These are phyloP conservation scores for Cercospora sp. DNA, from an alignment of 2,329 filamentous ascomycete species.

Conservation along the genomic window DNA sequence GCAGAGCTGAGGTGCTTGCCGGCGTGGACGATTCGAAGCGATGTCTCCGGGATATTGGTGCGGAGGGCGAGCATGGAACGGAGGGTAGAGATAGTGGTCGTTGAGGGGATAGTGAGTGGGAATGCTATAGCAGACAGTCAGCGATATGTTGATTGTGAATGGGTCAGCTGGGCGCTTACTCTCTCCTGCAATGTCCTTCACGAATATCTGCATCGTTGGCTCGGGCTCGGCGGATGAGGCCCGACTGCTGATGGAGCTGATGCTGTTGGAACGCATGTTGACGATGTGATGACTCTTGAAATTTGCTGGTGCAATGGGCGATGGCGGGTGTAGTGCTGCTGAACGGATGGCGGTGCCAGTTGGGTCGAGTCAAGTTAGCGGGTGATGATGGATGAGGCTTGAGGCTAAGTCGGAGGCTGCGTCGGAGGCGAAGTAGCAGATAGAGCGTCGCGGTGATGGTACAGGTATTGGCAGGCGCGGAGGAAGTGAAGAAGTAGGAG, in stretches of 20 bases:
- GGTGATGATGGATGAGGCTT: not conserved
- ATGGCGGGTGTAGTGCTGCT: not conserved
- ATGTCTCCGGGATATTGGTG: constrained; percentile 53
- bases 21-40: constrained; percentile 59
- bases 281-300: constrained; percentile 13
- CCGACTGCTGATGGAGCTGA: constrained; percentile 45
- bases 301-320: not conserved
- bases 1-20: constrained; percentile 56
- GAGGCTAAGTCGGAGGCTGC: not conserved
- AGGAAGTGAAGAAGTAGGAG: not conserved
- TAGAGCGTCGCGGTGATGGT: not conserved
- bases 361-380: not conserved
- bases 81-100: constrained; percentile 57
- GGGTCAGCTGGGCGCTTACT: constrained; percentile 48
- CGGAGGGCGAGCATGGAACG: constrained; percentile 59
- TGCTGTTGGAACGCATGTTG: constrained; percentile 46
- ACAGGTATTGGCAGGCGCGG: not conserved
- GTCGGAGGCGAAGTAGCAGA: too few species aligned
- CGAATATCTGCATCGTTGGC: constrained; percentile 61
- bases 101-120: constrained; percentile 55
- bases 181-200: constrained; percentile 59
- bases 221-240: constrained; percentile 47
- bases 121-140: constrained; percentile 49
- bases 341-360: not conserved
- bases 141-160: constrained; percentile 19